These are phyloP conservation scores for Tricholoma flavovirens DNA, from an alignment of 768 basidiomycete genomes.

Conservation along the genomic window DNA sequence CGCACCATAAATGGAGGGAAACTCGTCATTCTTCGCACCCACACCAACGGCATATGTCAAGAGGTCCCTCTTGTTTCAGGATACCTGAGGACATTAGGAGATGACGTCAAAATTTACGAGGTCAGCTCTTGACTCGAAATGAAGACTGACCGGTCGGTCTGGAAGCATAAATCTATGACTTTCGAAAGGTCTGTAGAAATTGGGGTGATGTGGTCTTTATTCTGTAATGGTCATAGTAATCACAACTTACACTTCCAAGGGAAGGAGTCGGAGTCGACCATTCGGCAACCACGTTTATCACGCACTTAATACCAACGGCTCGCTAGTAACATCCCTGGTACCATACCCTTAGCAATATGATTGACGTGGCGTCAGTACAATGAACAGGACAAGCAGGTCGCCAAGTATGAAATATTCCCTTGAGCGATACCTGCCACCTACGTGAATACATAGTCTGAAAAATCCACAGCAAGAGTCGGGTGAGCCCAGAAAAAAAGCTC, in stretches of 20 bases:
- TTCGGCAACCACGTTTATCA: neutral
- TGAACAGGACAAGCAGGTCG: too few species aligned
- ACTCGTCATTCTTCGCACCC: conserved; percentile 74
- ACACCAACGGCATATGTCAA: conserved; percentile 76
- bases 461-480: too few species aligned
- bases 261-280: too few species aligned
- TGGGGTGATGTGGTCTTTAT: neutral
- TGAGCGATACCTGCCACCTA: too few species aligned
- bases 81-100: conserved; percentile 48
- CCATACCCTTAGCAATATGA: too few species aligned
- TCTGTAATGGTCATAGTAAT: neutral
- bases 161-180: conserved; percentile 53
- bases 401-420: neutral
- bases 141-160: conserved; percentile 44
- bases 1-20: conserved; percentile 66
- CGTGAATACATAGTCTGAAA: too few species aligned
- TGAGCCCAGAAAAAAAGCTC: too few species aligned
- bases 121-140: too few species aligned
- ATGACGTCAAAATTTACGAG: too few species aligned
- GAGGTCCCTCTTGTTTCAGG: conserved; percentile 82
- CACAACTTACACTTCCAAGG: neutral
- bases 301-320: too few species aligned
- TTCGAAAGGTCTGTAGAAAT: conserved; percentile 60
- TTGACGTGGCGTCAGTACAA: too few species aligned
- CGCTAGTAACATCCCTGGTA: too few species aligned